Conservation (phyloP, 2,329 filamentous ascomycete genomes). For the Phialemoniopsis sp. region DNA sequence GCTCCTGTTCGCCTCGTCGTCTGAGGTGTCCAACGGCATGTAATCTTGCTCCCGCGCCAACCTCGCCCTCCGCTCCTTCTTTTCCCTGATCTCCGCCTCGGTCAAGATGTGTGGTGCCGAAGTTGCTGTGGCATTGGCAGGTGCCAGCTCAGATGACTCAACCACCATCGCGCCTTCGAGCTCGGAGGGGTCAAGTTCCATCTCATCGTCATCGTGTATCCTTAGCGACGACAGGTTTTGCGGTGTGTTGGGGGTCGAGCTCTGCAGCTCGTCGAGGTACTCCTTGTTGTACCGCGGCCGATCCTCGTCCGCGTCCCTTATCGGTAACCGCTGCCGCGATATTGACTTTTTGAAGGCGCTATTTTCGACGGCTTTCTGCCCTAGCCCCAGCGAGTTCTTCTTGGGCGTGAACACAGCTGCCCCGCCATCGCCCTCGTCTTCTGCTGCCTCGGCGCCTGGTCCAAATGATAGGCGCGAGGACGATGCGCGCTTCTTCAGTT, state of each 20-base stretch:
- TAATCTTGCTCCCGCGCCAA: conserved; percentile 67
- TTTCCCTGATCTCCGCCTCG: conserved; percentile 81
- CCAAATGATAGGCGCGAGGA: conserved; percentile 75
- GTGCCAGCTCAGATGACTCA: conserved; percentile 35
- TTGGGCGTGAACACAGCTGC: conserved; percentile 49
- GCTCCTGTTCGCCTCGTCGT: conserved; percentile 36
- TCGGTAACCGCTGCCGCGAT: conserved; percentile 44
- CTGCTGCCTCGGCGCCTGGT: conserved; percentile 48
- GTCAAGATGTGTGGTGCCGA: conserved; percentile 57
- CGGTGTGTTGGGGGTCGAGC: conserved; percentile 80
- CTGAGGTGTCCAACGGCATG: conserved; percentile 59
- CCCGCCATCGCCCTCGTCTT: conserved; percentile 41
- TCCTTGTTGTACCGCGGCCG: conserved; percentile 82
- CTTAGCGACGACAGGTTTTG: conserved; percentile 48
- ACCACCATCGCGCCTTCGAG: conserved; percentile 64
- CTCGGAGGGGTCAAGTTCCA: conserved; percentile 55
- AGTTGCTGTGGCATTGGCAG: conserved; percentile 22
- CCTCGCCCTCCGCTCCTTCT: conserved; percentile 83
- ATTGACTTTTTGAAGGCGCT: conserved; percentile 35
- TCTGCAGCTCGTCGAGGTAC: conserved; percentile 79
- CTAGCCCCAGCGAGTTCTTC: conserved; percentile 33
- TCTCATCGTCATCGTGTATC: conserved; percentile 41
- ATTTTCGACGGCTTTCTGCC: conserved; percentile 24
- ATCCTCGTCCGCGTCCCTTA: conserved; percentile 54
- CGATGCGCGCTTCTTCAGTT: conserved; percentile 64